phyloP scores from a whole-genome alignment of 768 basidiomycete genomes.

The Kwoniella mangroviensis region DNA sequence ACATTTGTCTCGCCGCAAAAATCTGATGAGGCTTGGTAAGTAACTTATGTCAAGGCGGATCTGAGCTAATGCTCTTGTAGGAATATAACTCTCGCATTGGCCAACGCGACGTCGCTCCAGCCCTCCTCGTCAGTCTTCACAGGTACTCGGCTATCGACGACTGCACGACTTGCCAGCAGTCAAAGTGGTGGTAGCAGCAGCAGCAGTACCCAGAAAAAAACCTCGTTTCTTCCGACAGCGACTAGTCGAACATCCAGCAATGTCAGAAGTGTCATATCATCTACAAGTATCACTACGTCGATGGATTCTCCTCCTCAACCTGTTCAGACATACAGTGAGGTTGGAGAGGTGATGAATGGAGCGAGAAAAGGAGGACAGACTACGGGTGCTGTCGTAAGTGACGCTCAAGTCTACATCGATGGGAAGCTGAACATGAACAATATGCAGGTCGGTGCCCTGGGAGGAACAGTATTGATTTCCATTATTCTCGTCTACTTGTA shows the following conservation, averaged over 20 bases:
- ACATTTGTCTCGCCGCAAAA: not conserved
- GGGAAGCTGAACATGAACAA: not conserved
- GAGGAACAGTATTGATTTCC: not conserved
- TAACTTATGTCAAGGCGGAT: not conserved
- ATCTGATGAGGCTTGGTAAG: not conserved
- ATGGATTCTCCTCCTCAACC: not conserved
- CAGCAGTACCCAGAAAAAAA: too few relatives aligned
- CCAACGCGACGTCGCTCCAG: not conserved
- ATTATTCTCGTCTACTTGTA: not conserved
- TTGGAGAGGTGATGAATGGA: not conserved
- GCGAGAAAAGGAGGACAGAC: not conserved
- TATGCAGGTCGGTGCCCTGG: not conserved
- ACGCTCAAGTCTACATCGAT: not conserved
- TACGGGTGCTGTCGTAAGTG: not conserved
- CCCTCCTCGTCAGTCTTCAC: too few relatives aligned
- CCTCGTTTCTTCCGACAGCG: not conserved
- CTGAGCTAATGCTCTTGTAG: not conserved
- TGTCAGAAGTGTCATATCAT: too few relatives aligned
- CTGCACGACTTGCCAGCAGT: too few relatives aligned
- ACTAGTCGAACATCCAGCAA: too few relatives aligned
- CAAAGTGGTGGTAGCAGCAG: too few relatives aligned
- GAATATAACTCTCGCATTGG: not conserved
- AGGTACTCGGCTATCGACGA: too few relatives aligned
- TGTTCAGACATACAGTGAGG: constrained; percentile 1
- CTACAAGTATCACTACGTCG: not conserved